Conservation (phyloP, 2,329 filamentous ascomycete species). For the Alternaria angustiovoidea region DNA sequence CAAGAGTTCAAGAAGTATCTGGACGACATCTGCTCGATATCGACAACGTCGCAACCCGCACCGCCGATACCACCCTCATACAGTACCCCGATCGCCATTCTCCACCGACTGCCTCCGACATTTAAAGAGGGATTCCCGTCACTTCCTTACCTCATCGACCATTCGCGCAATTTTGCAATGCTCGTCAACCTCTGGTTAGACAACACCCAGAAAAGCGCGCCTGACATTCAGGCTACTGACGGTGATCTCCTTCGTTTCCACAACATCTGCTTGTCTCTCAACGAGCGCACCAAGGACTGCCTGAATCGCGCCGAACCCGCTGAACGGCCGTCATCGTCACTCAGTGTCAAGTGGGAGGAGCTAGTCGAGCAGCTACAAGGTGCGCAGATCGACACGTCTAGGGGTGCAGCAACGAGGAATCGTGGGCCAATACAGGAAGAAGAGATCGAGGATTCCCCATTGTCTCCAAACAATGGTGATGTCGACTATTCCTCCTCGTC, state of each 20-base stretch:
- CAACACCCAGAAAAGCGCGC: slow-evolving; percentile 49
- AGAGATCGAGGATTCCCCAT: slow-evolving; percentile 33
- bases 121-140: slow-evolving; percentile 92
- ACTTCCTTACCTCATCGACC: slow-evolving; percentile 90
- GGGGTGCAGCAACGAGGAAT: slow-evolving; percentile 45
- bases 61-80: slow-evolving; percentile 81
- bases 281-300: slow-evolving; percentile 59
- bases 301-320: slow-evolving; percentile 61
- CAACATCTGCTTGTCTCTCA: slow-evolving; percentile 57
- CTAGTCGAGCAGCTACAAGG: slow-evolving; percentile 58
- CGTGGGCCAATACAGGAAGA: slow-evolving; percentile 38
- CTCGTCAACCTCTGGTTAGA: slow-evolving; percentile 84
- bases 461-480: slow-evolving; percentile 32
- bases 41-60: slow-evolving; percentile 67
- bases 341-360: slow-evolving; percentile 62
- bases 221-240: slow-evolving; percentile 51
- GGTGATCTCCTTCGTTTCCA: slow-evolving; percentile 61
- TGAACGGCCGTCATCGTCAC: slow-evolving; percentile 58
- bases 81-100: slow-evolving; percentile 89
- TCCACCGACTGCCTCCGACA: slow-evolving; percentile 79
- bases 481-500: slow-evolving; percentile 40
- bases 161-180: slow-evolving; percentile 82
- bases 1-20: slow-evolving; percentile 86
- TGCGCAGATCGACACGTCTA: slow-evolving; percentile 40
- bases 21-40: slow-evolving; percentile 84